phyloP scores from a whole-genome alignment of 2,329 filamentous ascomycete genomes.

The Ophiosphaerella herpotricha region DNA sequence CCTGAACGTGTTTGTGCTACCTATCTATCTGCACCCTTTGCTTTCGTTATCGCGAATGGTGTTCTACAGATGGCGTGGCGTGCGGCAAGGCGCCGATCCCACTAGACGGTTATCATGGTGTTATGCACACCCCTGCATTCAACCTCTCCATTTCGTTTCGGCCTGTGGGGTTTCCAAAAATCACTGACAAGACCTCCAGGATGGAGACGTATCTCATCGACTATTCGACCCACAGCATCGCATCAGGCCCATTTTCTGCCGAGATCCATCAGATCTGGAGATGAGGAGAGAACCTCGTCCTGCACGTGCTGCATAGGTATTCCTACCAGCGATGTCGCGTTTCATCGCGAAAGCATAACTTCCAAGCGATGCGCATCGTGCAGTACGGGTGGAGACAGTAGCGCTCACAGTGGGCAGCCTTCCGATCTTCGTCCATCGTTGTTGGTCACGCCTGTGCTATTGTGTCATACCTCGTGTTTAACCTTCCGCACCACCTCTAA shows the following conservation, averaged over 20 bases:
- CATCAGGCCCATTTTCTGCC: conserved; percentile 14
- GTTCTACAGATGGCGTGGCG: conserved; percentile 12
- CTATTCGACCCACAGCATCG: conserved; percentile 11
- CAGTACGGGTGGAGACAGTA: conserved; percentile 3
- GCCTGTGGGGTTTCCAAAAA: no score
- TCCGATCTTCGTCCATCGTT: conserved; percentile 6
- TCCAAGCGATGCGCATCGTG: conserved; percentile 9
- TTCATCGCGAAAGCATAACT: not conserved
- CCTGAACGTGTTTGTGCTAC: not conserved
- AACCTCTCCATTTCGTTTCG: conserved; percentile 1
- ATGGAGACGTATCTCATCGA: no score
- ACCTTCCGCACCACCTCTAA: not conserved
- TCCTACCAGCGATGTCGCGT: no score
- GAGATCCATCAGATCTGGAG: conserved; percentile 8
- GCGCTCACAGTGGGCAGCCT: conserved; percentile 3
- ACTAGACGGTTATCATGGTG: conserved; percentile 2
- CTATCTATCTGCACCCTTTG: not conserved
- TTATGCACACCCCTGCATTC: conserved; percentile 16
- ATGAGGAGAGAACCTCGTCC: not conserved
- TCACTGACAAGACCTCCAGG: no score
- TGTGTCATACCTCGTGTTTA: conserved; percentile 11
- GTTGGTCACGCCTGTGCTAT: conserved; percentile 5
- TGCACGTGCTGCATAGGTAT: no score
- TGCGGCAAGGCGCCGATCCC: conserved; percentile 15
- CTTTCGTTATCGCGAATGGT: conserved; percentile 12